Percentiles rank a stretch among this genome's conserved stretches.
Conservation (phyloP, 2,329 filamentous ascomycete genomes). For the Arthrobotrys megalospora region DNA sequence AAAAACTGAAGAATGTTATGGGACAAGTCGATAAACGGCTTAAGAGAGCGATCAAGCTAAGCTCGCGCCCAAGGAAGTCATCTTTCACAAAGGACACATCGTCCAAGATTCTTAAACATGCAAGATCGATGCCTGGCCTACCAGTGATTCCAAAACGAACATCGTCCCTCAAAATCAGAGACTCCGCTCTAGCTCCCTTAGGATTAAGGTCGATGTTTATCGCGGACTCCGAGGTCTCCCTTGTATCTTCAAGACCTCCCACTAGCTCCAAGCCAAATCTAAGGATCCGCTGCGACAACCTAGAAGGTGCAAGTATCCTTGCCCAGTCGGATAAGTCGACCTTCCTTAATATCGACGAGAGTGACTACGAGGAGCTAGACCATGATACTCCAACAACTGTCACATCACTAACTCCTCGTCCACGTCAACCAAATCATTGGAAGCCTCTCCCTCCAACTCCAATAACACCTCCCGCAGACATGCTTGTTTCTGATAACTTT, state of each 20-base stretch:
- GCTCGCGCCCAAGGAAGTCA: constrained; percentile 8
- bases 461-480: constrained; percentile 47
- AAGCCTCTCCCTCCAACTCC: constrained; percentile 59
- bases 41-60: constrained; percentile 78
- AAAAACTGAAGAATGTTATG: constrained; percentile 81
- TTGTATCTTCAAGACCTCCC: constrained; percentile 24
- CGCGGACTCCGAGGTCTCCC: constrained; percentile 33
- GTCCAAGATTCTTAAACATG: constrained; percentile 46
- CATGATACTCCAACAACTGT: constrained; percentile 46
- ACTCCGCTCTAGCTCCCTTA: constrained; percentile 57
- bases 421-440: constrained; percentile 53
- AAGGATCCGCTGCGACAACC: constrained; percentile 40
- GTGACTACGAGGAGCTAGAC: constrained; percentile 53
- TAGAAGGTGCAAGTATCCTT: constrained; percentile 12
- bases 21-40: constrained; percentile 89
- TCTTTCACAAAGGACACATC: constrained; percentile 33
- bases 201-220: constrained; percentile 56
- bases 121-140: constrained; percentile 52
- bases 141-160: constrained; percentile 56
- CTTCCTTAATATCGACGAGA: constrained; percentile 54
- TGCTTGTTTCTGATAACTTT: constrained; percentile 40
- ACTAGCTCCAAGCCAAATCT: constrained; percentile 30
- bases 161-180: constrained; percentile 55
- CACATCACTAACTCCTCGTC: constrained; percentile 50
- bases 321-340: constrained; percentile 33